Conservation (phyloP, 441 rosid species). For the Metrosideros polymorpha region DNA sequence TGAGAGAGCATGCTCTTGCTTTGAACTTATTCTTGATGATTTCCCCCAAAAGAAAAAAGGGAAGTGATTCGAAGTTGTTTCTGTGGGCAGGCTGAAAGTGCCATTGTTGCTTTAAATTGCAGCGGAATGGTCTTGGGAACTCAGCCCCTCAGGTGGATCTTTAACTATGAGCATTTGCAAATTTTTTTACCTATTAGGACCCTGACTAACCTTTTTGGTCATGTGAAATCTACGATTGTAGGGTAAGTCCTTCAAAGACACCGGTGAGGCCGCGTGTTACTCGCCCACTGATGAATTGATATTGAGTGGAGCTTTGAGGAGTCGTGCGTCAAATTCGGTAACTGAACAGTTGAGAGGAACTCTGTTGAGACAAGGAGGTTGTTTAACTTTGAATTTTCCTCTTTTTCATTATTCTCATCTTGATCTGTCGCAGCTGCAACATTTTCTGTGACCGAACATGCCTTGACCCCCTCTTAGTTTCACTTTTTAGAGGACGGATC, state of each 20-base stretch:
- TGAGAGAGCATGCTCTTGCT: not conserved
- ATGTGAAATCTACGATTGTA: slow-evolving; percentile 4
- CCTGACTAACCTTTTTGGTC: not conserved
- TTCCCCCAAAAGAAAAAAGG: not conserved
- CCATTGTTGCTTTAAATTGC: slow-evolving; percentile 50
- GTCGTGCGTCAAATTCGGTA: slow-evolving; percentile 21
- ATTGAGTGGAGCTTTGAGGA: not conserved
- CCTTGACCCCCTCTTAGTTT: not conserved
- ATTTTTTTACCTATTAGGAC: not conserved
- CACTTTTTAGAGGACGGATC: not conserved
- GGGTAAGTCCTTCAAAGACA: slow-evolving; percentile 74
- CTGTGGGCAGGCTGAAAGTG: slow-evolving; percentile 53
- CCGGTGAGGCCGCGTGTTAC: slow-evolving; percentile 61
- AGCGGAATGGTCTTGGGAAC: slow-evolving; percentile 36
- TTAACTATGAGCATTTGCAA: not conserved
- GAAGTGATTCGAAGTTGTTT: not conserved
- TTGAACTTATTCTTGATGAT: not conserved
- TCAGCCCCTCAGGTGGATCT: slow-evolving; percentile 34
- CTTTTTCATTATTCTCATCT: slow-evolving; percentile 21
- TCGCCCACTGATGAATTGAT: slow-evolving; percentile 26
- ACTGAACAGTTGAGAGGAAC: slow-evolving; percentile 20
- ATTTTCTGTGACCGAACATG: slow-evolving; percentile 5
- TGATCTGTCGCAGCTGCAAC: slow-evolving; percentile 20
- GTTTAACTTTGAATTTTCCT: slow-evolving; percentile 13
- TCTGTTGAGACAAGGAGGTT: slow-evolving; percentile 18